phyloP scores from a whole-genome alignment of 1,139 yeast genomes.

The Kodamaea arcana region DNA sequence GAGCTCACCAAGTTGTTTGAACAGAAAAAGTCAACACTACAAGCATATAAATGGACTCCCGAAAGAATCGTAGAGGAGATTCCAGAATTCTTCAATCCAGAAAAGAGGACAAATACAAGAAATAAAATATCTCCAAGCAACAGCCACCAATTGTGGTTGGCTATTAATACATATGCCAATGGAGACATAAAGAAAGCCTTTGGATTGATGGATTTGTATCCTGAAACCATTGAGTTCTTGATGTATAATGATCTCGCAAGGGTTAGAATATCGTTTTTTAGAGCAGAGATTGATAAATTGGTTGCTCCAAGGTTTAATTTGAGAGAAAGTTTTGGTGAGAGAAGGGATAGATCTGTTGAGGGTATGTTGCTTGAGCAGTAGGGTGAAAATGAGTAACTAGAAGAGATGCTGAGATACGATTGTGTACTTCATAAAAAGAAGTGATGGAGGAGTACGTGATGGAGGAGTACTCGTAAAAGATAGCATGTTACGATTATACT shows the following conservation, averaged over 20 bases:
- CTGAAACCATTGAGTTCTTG: constrained; percentile 31
- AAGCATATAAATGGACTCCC: constrained; percentile 8
- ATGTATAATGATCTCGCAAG: constrained; percentile 18
- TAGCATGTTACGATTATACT: too few species aligned
- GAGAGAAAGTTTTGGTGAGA: constrained; percentile 17
- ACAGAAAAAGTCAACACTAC: constrained; percentile 1
- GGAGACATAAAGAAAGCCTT: constrained; percentile 17
- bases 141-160: constrained; percentile 15
- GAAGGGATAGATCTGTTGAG: constrained; percentile 18
- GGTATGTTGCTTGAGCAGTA: too few species aligned
- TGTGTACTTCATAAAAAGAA: too few species aligned
- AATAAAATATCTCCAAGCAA: constrained; percentile 18
- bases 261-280: constrained; percentile 19
- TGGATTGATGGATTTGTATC: constrained; percentile 29
- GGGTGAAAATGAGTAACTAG: too few species aligned
- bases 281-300: constrained; percentile 20
- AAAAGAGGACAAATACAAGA: constrained; percentile 16
- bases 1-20: constrained; percentile 10
- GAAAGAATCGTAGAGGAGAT: constrained; percentile 12
- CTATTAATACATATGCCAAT: constrained; percentile 16
- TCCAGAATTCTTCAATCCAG: constrained; percentile 26
- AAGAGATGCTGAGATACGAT: too few species aligned
- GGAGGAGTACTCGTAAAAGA: too few species aligned
- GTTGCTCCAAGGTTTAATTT: constrained; percentile 17
- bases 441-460: too few species aligned